Evolutionary conservation across 140 eudicot species (phyloP).

Genomic region (Anethum foeniculum): DNA sequence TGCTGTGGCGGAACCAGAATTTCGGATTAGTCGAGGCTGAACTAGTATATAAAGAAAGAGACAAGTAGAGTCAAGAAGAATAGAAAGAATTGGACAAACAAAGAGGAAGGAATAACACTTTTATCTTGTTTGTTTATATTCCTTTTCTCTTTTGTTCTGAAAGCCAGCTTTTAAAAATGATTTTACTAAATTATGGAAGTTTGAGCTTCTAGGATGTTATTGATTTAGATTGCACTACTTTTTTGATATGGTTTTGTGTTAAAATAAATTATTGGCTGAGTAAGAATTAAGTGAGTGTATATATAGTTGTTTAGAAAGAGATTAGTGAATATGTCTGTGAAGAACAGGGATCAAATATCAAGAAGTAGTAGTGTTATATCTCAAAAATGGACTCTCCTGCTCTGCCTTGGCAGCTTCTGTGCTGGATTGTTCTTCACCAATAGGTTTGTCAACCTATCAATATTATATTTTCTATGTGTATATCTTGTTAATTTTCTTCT

Average conservation of each 20-base stretch:
- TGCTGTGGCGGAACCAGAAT: no score
- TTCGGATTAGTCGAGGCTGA: no score
- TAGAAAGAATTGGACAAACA: constrained; percentile 25
- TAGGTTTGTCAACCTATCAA: constrained; percentile 36
- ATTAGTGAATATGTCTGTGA: constrained; percentile 29
- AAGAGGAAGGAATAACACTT: constrained; percentile 16
- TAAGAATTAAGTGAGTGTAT: not conserved
- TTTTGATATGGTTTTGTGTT: constrained; percentile 12
- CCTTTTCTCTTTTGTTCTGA: constrained; percentile 14
- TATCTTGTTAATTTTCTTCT: not conserved
- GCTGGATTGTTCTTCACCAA: constrained; percentile 88
- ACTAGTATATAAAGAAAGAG: constrained; percentile 11
- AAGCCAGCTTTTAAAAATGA: not conserved
- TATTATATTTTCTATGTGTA: not conserved
- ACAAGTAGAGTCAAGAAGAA: constrained; percentile 9
- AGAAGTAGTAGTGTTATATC: constrained; percentile 40
- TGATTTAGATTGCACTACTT: constrained; percentile 13
- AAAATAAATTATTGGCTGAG: constrained; percentile 10
- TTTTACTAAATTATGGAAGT: not conserved
- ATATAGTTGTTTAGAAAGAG: constrained; percentile 16
- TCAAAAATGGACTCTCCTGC: constrained; percentile 56
- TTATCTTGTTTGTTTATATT: constrained; percentile 20
- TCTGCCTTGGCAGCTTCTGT: constrained; percentile 76
- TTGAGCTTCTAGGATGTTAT: constrained; percentile 5
- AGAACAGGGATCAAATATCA: constrained; percentile 60